phyloP scores from a whole-genome alignment of 1,139 yeast species.

The Debaryomyces singareniensis region DNA sequence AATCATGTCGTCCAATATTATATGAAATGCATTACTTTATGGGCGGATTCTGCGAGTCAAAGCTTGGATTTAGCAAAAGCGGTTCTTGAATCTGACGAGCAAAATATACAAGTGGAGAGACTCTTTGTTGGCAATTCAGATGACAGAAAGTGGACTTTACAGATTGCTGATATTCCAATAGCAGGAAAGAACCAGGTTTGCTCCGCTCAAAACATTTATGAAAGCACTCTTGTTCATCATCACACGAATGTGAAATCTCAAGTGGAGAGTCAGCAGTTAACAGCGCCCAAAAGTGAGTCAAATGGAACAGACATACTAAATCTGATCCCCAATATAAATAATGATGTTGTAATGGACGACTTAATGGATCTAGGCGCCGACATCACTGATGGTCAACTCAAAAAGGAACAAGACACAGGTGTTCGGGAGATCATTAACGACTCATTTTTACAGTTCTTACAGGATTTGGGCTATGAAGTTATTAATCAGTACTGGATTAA shows the following conservation, averaged over 20 bases:
- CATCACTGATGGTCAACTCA: slow-evolving; percentile 5
- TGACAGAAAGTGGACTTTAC: slow-evolving; percentile 54
- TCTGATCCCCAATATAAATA: slow-evolving; percentile 1
- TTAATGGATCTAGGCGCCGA: too few relatives aligned
- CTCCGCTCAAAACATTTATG: slow-evolving; percentile 62
- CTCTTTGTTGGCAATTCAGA: slow-evolving; percentile 24
- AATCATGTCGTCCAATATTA: slow-evolving; percentile 44
- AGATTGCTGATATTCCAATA: slow-evolving; percentile 75
- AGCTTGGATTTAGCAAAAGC: slow-evolving; percentile 24
- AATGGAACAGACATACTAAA: slow-evolving; percentile 3
- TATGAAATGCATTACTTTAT: slow-evolving; percentile 40
- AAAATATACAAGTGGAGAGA: slow-evolving; percentile 19
- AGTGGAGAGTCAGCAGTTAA: slow-evolving; percentile 4
- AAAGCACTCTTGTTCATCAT: slow-evolving; percentile 52
- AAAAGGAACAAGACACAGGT: slow-evolving; percentile 4
- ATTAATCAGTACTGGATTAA: slow-evolving; percentile 61
- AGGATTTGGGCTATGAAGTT: slow-evolving; percentile 65
- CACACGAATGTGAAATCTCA: slow-evolving; percentile 23
- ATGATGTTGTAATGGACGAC: slow-evolving; percentile 18
- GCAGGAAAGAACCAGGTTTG: slow-evolving; percentile 71
- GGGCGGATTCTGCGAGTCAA: slow-evolving; percentile 24
- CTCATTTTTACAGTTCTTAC: slow-evolving; percentile 44
- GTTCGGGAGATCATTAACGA: slow-evolving; percentile 15
- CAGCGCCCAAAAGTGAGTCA: slow-evolving; percentile 4
- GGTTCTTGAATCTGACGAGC: slow-evolving; percentile 12